Conservation (phyloP, 2,329 filamentous ascomycete species). For the Xenoacremonium recifei region DNA sequence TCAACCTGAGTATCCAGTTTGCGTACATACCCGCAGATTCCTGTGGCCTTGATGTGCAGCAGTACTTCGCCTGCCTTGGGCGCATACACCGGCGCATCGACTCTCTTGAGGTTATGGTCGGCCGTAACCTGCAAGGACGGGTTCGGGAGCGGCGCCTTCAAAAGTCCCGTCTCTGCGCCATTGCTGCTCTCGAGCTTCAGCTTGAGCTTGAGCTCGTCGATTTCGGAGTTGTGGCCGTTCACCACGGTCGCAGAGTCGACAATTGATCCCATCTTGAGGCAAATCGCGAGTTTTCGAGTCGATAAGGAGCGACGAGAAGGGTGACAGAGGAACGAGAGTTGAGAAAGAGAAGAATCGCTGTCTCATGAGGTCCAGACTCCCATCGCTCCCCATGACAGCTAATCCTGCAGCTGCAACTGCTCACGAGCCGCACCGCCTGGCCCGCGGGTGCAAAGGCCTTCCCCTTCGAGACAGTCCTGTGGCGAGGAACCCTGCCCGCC, state of each 20-base stretch:
- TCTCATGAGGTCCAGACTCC: neutral
- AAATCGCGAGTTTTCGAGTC: neutral
- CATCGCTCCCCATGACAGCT: neutral
- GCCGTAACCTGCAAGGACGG: constrained; percentile 47
- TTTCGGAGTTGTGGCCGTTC: constrained; percentile 6
- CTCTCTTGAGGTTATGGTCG: constrained; percentile 56
- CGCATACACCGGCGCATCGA: constrained; percentile 55
- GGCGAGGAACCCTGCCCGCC: neutral
- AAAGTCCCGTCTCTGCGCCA: constrained; percentile 6
- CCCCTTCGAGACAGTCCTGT: constrained; percentile 7
- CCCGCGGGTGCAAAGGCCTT: constrained; percentile 12
- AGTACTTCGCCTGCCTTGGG: constrained; percentile 55
- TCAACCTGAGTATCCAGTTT: neutral
- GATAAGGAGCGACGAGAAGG: neutral
- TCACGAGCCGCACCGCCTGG: constrained; percentile 7
- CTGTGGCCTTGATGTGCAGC: constrained; percentile 61
- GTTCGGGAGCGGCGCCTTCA: constrained; percentile 30
- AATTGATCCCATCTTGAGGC: constrained; percentile 18
- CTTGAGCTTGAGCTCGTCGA: constrained; percentile 17
- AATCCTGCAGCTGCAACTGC: constrained; percentile 4
- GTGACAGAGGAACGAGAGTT: neutral
- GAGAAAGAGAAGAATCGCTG: neutral
- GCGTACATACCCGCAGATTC: constrained; percentile 56
- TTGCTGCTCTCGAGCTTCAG: constrained; percentile 17
- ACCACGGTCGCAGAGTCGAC: constrained; percentile 14